Evolutionary conservation across 2,329 filamentous ascomycete genomes (phyloP), one percentile per base, ranked within the genome.

Genomic region (Kalmusia sp.): DNA sequence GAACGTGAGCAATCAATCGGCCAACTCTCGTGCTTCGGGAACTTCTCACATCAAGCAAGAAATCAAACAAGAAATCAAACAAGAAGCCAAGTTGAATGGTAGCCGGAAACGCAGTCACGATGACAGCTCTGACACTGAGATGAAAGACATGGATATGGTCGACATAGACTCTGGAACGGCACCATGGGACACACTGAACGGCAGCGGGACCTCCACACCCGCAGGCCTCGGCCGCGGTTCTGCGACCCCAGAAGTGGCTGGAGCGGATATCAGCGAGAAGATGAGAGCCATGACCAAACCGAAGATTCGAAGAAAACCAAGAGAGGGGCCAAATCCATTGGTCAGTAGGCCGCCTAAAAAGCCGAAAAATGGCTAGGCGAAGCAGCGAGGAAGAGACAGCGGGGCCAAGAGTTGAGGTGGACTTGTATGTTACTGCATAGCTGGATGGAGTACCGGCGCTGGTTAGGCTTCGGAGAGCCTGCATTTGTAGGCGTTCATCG

Each of bases 81-180:
- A 55, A 11, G 66, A 70, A 48, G 47, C 49, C 85, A 72, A 93
- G 92, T 64, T 86, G 80, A 93, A 84, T 1, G 91, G 91, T 2
- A 89, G 88, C 2, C 88, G 87, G 40, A 96, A 82, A 77, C 95
- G 93, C 61, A 93, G 86, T 54, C 88, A 85, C n/a, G 59, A 62
- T n/a, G 52, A 59, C 21, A 62, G 88, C 89, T 39, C 96, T 78
- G 61, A 95, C 86, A 55, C 95, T 88, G 51, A 91, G 2, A 49
- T 52, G 27, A 60, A 56, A 31, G 68, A 73, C 33, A 59, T 69
- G 11, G 68, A 71, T 6, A 71, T 70, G 65, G 60, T 63, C 6
- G 69, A 71, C 37, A 62, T 50, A 2, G 53, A 51, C 6, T 68
- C 65, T 1, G 68, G 67, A 19, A 11, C 31, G 30, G 56, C 62